Conservation (phyloP, 1,139 yeast species). For the Kodamaea ohmeri region DNA sequence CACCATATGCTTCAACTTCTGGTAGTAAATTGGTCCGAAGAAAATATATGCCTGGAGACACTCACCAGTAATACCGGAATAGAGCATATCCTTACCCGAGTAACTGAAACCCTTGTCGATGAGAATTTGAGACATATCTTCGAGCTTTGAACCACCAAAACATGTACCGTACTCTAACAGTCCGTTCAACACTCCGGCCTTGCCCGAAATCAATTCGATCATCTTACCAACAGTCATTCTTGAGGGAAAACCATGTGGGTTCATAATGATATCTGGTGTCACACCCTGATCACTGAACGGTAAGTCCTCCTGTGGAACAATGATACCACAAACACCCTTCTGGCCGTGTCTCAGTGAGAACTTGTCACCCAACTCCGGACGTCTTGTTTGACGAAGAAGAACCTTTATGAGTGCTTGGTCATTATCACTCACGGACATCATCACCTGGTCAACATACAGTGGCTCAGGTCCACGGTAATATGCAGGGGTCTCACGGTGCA, state of each 20-base stretch:
- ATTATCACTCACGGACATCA: constrained; percentile 94
- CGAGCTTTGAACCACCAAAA: constrained; percentile 93
- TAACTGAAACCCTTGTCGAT: constrained; percentile 91
- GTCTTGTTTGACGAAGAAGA: constrained; percentile 86
- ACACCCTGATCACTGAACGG: constrained; percentile 92
- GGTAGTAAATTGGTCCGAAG: constrained; percentile 98
- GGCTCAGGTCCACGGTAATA: constrained; percentile 94
- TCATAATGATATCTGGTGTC: constrained; percentile 94
- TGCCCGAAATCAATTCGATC: constrained; percentile 95
- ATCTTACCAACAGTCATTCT: constrained; percentile 99
- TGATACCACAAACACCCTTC: constrained; percentile 98
- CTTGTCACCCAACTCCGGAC: constrained; percentile 97
- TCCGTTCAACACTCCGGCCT: constrained; percentile 95
- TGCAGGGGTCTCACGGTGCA: constrained; percentile 87
- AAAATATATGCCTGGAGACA: constrained; percentile 95
- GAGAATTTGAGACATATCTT: constrained; percentile 90
- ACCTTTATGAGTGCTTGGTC: constrained; percentile 95
- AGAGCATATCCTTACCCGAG: constrained; percentile 96
- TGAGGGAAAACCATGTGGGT: constrained; percentile 99
- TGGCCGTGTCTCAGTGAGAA: constrained; percentile 97
- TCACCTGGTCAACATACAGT: constrained; percentile 91
- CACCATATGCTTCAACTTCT: constrained; percentile 98
- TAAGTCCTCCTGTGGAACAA: constrained; percentile 93
- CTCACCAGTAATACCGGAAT: constrained; percentile 98
- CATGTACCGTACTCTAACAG: constrained; percentile 94